Conservation (phyloP, 192 early-diverging fungal species). For the Coemansia sp. region DNA sequence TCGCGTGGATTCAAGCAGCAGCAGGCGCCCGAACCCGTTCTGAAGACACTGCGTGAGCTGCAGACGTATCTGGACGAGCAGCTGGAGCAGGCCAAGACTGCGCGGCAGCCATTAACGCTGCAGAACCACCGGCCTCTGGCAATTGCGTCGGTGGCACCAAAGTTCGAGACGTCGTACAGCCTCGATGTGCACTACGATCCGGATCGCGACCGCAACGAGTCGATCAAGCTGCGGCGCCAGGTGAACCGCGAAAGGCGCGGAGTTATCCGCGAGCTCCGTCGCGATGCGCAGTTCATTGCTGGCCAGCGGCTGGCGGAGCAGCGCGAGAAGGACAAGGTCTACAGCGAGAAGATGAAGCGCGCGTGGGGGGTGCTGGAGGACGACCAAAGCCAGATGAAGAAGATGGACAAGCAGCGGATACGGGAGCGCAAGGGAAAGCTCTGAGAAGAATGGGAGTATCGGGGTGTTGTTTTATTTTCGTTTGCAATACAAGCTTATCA, state of each 20-base stretch:
- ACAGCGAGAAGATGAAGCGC: slow-evolving; percentile 89
- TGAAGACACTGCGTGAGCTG: slow-evolving; percentile 8
- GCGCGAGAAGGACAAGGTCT: slow-evolving; percentile 78
- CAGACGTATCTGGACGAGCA: slow-evolving; percentile 55
- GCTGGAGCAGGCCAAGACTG: slow-evolving; percentile 52
- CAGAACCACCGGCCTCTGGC: slow-evolving; percentile 87
- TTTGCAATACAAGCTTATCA: background rate
- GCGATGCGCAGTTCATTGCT: slow-evolving; percentile 89
- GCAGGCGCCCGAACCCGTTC: slow-evolving; percentile 20
- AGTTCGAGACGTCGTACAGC: slow-evolving; percentile 90
- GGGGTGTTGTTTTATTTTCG: background rate
- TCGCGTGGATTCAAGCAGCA: slow-evolving; percentile 30
- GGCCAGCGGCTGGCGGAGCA: slow-evolving; percentile 65
- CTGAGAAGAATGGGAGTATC: background rate
- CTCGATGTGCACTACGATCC: slow-evolving; percentile 83
- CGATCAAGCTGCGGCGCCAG: slow-evolving; percentile 76
- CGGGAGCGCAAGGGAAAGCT: slow-evolving; percentile 57
- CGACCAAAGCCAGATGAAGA: slow-evolving; percentile 81
- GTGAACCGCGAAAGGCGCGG: slow-evolving; percentile 94
- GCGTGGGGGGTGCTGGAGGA: slow-evolving; percentile 83
- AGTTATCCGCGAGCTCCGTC: slow-evolving; percentile 91
- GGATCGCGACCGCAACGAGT: slow-evolving; percentile 72
- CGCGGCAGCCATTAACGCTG: slow-evolving; percentile 73
- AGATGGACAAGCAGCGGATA: slow-evolving; percentile 57
- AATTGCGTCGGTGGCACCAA: slow-evolving; percentile 83